phyloP scores from a whole-genome alignment of 192 early-diverging fungal genomes.

The Coemansia sp. region DNA sequence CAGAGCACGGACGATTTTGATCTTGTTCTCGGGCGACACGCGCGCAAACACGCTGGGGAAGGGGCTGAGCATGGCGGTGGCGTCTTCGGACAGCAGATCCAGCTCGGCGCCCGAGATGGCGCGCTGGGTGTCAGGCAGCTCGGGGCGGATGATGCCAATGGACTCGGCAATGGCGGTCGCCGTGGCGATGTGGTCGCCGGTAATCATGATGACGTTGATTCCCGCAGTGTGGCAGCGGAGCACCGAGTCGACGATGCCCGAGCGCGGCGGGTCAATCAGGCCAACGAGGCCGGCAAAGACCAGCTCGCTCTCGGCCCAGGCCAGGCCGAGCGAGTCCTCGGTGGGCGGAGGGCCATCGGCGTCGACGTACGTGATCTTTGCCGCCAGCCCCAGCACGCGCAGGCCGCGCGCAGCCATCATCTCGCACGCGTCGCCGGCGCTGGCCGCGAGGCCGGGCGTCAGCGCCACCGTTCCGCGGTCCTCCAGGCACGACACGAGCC shows the following conservation, averaged over 20 bases:
- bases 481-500: slow-evolving; percentile 18
- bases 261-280: slow-evolving; percentile 86
- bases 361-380: slow-evolving; percentile 56
- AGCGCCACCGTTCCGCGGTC: slow-evolving; percentile 24
- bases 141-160: slow-evolving; percentile 77
- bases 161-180: slow-evolving; percentile 88
- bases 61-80: slow-evolving; percentile 68
- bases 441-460: slow-evolving; percentile 19
- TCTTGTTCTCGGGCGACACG: slow-evolving; percentile 92
- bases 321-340: slow-evolving; percentile 32
- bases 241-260: slow-evolving; percentile 78
- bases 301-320: slow-evolving; percentile 64
- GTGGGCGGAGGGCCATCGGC: slow-evolving; percentile 50
- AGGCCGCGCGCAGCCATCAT: slow-evolving; percentile 82
- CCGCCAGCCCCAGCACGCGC: slow-evolving; percentile 84
- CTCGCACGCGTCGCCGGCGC: slow-evolving; percentile 38
- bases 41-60: slow-evolving; percentile 98
- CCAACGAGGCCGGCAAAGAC: slow-evolving; percentile 88
- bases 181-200: slow-evolving; percentile 92
- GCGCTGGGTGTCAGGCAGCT: slow-evolving; percentile 54
- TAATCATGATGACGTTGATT: slow-evolving; percentile 96
- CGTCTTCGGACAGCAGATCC: slow-evolving; percentile 86
- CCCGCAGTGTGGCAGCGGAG: slow-evolving; percentile 84
- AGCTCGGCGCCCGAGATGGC: slow-evolving; percentile 87
- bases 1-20: slow-evolving; percentile 89